Base-by-base conservation (phyloP, 352 stramenopile species). In the Phytophthora ramorum region DNA sequence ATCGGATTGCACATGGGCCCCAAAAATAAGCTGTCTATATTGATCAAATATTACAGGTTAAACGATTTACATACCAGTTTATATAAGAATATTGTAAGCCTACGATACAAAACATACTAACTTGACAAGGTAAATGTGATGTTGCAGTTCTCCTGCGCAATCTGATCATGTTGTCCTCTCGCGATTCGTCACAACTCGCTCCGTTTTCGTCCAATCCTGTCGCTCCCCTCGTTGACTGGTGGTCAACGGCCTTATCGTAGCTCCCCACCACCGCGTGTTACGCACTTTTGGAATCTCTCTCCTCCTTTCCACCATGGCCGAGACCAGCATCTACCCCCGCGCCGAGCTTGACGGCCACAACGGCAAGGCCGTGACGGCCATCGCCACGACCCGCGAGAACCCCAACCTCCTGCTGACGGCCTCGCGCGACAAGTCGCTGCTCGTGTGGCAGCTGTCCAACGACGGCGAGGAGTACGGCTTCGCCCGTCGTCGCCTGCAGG, bases 331-430 rank as follows among this genome's bases (percentile, higher is more conserved):
- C 75, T 92, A 92, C 72, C 89, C 91, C 51, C 91, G 91, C 79
- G 91, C 90, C 62, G 81, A 89, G 66, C 88, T 97, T 56, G 78
- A 91, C 41, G 91, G 87, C 60, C 91, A 97, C 82, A 94, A 93
- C 79, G 87, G 91, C 77, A 94, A 95, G 78, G 89, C 86, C 73
- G 88, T 97, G 62, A 97, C 90, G 51, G 85, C 94, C 66, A 97
- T 99, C 75, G 98, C 98, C 63, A 99, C 98, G 58, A 99, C 97
- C 32, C 91, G 95, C 59, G 98, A 99, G 87, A 98, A 99, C 88
- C 97, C 97, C 61, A 99, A 99, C 89, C 95, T 99, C 64, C 96
- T 99, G 63, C 76, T 99, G 19, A 98, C 97, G 43, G 95, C 93
- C 56, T 99, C 97, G 69, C 93, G 98, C 74, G 98, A 99, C 89